Percentiles rank a stretch among this genome's conserved stretches.
Conservation (phyloP, 257 asterid species). For the Solanum neorickii region DNA sequence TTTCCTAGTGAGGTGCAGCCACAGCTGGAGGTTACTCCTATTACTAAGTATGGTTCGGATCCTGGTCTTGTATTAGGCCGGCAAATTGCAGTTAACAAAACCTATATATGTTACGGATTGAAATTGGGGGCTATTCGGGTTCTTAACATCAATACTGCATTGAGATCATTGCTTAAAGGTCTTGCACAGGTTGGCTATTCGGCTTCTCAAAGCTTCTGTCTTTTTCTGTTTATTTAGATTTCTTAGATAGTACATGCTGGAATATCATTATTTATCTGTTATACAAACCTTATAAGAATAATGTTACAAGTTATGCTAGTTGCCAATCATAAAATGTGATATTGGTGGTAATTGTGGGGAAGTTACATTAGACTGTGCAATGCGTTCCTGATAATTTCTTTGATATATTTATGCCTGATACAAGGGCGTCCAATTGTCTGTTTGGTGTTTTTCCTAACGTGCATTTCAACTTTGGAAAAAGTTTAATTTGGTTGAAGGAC, state of each 20-base stretch:
- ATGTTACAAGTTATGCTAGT: neutral
- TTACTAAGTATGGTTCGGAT: slow-evolving; percentile 88
- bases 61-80: slow-evolving; percentile 91
- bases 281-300: neutral
- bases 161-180: slow-evolving; percentile 93
- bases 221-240: neutral
- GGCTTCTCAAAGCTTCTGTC: neutral
- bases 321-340: neutral
- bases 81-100: slow-evolving; percentile 92
- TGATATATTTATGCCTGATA: neutral
- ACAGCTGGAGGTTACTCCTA: slow-evolving; percentile 97
- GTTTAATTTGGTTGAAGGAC: neutral
- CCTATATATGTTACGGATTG: slow-evolving; percentile 86
- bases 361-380: neutral
- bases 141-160: slow-evolving; percentile 85
- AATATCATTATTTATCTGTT: neutral
- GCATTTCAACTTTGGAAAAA: neutral
- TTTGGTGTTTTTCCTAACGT: neutral
- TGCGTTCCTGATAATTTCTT: neutral
- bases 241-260: neutral
- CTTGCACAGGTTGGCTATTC: slow-evolving; percentile 58
- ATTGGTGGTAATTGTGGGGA: neutral
- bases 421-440: neutral
- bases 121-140: slow-evolving; percentile 87
- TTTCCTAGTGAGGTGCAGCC: slow-evolving; percentile 91